Conservation (phyloP, 306 rosid species). For the Glycine latifolia region DNA sequence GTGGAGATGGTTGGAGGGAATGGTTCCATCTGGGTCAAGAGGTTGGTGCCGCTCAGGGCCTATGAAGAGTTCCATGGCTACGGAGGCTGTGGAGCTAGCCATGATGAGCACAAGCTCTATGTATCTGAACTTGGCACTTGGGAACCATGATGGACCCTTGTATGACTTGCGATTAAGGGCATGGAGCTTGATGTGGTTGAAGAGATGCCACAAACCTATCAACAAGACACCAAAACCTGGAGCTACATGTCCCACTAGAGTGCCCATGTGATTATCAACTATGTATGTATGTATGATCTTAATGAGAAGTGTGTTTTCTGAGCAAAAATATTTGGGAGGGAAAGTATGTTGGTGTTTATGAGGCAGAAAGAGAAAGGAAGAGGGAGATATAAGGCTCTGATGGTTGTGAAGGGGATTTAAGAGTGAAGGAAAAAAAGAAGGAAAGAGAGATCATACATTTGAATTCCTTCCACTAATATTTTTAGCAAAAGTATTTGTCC, state of each 20-base stretch:
- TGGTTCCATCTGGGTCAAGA: slow-evolving; percentile 70
- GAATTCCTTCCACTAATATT: no score
- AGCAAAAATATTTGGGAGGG: not conserved
- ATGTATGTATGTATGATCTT: not conserved
- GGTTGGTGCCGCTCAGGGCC: slow-evolving; percentile 71
- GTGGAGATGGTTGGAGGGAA: slow-evolving; percentile 81
- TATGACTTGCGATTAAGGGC: slow-evolving; percentile 48
- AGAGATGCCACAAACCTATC: slow-evolving; percentile 85
- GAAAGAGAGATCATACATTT: no score
- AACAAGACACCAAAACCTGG: slow-evolving; percentile 77
- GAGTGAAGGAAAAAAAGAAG: no score
- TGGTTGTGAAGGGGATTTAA: no score
- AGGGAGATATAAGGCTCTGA: no score
- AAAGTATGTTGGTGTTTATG: not conserved
- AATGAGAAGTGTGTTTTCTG: no score
- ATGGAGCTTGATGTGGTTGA: slow-evolving; percentile 74
- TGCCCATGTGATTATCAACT: slow-evolving; percentile 55
- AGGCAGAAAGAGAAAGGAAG: not conserved
- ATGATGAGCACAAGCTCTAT: slow-evolving; percentile 68
- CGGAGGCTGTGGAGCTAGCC: slow-evolving; percentile 51
- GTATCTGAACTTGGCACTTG: slow-evolving; percentile 56
- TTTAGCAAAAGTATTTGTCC: no score
- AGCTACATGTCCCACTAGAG: slow-evolving; percentile 72
- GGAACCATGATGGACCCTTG: slow-evolving; percentile 67
- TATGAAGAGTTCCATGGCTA: slow-evolving; percentile 80